These are phyloP conservation scores for Pichia sporocuriosa DNA, from an alignment of 805 yeast genomes.

Conservation along the genomic window DNA sequence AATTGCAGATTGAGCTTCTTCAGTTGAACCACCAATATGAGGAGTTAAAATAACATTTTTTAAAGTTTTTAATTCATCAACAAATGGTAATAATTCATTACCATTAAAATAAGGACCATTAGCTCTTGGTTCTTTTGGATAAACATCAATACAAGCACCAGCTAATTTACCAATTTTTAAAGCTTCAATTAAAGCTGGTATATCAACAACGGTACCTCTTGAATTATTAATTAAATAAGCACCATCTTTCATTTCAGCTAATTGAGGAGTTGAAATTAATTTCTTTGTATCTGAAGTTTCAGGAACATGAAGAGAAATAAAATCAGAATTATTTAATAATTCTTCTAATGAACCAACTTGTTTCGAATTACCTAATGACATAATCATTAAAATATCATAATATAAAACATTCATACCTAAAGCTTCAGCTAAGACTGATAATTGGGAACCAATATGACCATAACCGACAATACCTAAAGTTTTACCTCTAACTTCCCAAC, in stretches of 20 bases:
- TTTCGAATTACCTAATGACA: conserved; percentile 94
- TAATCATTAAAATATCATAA: conserved; percentile 86
- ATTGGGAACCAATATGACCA: conserved; percentile 97
- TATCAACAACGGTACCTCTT: conserved; percentile 96
- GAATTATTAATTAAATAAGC: conserved; percentile 92
- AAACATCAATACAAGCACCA: conserved; percentile 96
- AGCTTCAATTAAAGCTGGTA: conserved; percentile 88
- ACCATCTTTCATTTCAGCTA: conserved; percentile 95
- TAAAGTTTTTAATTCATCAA: conserved; percentile 70
- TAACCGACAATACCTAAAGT: conserved; percentile 96
- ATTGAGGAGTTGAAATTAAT: conserved; percentile 82
- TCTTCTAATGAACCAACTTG: conserved; percentile 85
- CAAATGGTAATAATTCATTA: conserved; percentile 66
- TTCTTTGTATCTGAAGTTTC: conserved; percentile 89
- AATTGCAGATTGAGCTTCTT: conserved; percentile 96
- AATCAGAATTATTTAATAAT: conserved; percentile 74
- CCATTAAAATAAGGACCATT: conserved; percentile 80
- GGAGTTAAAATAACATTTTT: conserved; percentile 92
- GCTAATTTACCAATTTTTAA: conserved; percentile 90
- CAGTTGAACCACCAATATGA: conserved; percentile 98
- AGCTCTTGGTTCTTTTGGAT: conserved; percentile 95
- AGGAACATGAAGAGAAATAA: conserved; percentile 91
- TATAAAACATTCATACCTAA: conserved; percentile 96
- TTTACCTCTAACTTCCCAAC: conserved; percentile 99
- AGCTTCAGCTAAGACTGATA: conserved; percentile 93